Percentiles rank a stretch among this genome's conserved stretches.
phyloP scores from a whole-genome alignment of 1,139 yeast species.

The Blastobotrys serpentis region DNA sequence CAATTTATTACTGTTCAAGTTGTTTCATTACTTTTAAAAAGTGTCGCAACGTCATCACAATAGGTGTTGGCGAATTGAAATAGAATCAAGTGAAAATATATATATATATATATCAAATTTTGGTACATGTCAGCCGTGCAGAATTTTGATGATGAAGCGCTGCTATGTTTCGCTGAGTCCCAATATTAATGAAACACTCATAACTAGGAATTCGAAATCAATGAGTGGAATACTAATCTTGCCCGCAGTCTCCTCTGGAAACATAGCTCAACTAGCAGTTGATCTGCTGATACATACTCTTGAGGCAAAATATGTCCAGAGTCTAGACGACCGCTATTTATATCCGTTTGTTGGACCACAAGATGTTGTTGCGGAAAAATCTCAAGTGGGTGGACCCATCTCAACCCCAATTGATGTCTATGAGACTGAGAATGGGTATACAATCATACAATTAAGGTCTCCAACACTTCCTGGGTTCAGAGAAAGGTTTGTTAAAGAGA shows the following conservation, averaged over 20 bases:
- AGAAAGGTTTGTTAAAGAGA: slow-evolving; percentile 51
- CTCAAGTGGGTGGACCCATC: slow-evolving; percentile 39
- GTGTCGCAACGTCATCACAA: too few relatives aligned
- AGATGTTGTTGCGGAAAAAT: slow-evolving; percentile 40
- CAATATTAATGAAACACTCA: too few relatives aligned
- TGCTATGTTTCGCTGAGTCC: neutral
- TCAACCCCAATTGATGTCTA: slow-evolving; percentile 47
- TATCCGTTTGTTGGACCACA: slow-evolving; percentile 86
- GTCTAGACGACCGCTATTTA: slow-evolving; percentile 57
- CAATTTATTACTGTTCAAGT: too few relatives aligned
- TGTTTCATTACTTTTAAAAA: too few relatives aligned
- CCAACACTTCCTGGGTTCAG: slow-evolving; percentile 73
- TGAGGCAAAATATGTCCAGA: slow-evolving; percentile 50
- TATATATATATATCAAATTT: too few relatives aligned
- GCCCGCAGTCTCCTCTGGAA: slow-evolving; percentile 84
- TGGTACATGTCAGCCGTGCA: too few relatives aligned
- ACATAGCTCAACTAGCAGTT: slow-evolving; percentile 78
- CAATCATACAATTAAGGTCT: slow-evolving; percentile 76
- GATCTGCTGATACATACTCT: slow-evolving; percentile 72
- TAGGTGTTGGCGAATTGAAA: too few relatives aligned
- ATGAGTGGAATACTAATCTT: slow-evolving; percentile 39
- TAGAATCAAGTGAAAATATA: too few relatives aligned
- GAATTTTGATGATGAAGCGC: neutral
- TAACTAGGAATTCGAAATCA: too few relatives aligned
- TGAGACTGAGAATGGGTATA: slow-evolving; percentile 21